phyloP scores from a whole-genome alignment of 176 grass and related monocot species.

The Puccinellia tenuiflora region DNA sequence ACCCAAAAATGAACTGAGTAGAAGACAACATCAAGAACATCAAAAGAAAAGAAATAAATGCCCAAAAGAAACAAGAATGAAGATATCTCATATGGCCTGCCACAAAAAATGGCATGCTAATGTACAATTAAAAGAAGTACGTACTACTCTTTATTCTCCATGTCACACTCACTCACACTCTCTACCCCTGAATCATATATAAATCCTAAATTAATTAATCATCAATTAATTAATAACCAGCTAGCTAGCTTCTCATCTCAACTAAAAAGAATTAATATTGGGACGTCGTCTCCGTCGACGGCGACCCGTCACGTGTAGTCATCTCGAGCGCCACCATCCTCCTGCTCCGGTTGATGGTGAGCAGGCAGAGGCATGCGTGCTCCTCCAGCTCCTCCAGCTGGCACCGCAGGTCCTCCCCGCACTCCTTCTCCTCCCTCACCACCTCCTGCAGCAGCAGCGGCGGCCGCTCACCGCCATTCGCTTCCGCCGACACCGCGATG shows the following conservation, averaged over 20 bases:
- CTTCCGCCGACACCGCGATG: constrained; percentile 37
- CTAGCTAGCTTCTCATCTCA: too few species aligned
- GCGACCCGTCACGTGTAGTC: background rate
- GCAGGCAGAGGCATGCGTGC: constrained; percentile 76
- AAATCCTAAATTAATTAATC: background rate
- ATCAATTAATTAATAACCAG: background rate
- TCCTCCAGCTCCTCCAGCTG: constrained; percentile 82
- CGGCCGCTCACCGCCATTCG: constrained; percentile 19
- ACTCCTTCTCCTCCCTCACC: constrained; percentile 43
- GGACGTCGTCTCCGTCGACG: background rate
- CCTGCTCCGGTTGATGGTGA: constrained; percentile 79
- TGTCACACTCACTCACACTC: background rate
- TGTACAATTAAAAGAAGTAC: background rate
- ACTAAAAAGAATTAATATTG: background rate
- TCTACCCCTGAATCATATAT: background rate
- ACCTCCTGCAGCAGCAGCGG: constrained; percentile 53
- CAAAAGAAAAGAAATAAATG: background rate
- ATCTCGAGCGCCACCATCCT: constrained; percentile 61
- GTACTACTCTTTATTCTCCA: background rate
- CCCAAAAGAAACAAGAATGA: background rate
- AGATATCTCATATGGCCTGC: background rate
- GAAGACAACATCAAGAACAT: background rate
- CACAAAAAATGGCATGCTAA: too few species aligned
- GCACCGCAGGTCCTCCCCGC: constrained; percentile 45
- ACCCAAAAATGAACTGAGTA: background rate